Evolutionary conservation across 2,329 filamentous ascomycete species (phyloP), one percentile per base, ranked within the genome.

Genomic region (Thermothelomyces thermophilus): DNA sequence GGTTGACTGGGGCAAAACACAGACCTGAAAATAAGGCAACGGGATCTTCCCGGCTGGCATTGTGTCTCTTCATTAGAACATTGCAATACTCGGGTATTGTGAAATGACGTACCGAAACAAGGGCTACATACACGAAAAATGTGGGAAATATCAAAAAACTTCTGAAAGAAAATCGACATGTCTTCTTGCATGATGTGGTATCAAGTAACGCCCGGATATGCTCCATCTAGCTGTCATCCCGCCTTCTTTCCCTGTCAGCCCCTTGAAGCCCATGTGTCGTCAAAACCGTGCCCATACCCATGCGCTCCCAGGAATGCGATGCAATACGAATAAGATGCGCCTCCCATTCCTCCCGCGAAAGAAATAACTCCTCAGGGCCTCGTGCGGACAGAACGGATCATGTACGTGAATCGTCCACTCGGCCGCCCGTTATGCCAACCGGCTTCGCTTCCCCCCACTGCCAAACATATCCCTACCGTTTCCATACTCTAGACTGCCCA

Each of bases 401-500:
- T 31, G 40, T 19, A 22, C 28, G 22, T 41, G n/a, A 37, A 14
- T 11, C 41, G 14, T 22, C 35, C 8, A 26, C 5, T 13, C 19
- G n/a, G 28, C 24, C 24, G 8, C 31, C 17, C 11, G 26, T 68
- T 55, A 75, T 44, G 64, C 62, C 51, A 80, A 76, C 45, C 77
- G 70, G 46, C 67, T 72, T 50, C 78, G 68, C 63, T 82, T 82
- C 13, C 65, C 64, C 36, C 69, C 67, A 31, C 66, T 69, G 13
- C 73, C 71, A 56, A 76, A 76, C 30, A 73, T 64, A 53, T 87
- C 84, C 62, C 84, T 84, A 48, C 60, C 62, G 51, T 61, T 58
- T 37, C 78, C 78, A 52, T 77, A 73, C 28, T 76, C 76, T 44
- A 86, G 65, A 56, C 79, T 81, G 46, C 80, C 79, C 7, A 86